Percentiles rank a stretch among this genome's conserved stretches.
phyloP scores from a whole-genome alignment of 1,139 yeast genomes.

The Hyphopichia burtonii region DNA sequence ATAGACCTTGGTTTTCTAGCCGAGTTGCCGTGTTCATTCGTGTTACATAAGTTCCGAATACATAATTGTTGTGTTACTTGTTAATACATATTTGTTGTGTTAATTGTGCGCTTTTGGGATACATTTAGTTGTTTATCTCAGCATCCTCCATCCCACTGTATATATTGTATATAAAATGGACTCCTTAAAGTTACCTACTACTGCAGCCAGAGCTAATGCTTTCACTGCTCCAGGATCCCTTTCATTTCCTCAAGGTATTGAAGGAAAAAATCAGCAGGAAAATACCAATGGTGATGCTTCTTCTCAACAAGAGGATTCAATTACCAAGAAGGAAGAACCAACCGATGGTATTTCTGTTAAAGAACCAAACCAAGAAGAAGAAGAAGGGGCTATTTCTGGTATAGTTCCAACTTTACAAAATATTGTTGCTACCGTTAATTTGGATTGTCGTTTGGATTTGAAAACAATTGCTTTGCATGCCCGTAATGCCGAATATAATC shows the following conservation, averaged over 20 bases:
- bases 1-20: too few species aligned
- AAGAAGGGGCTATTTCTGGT: constrained; percentile 79
- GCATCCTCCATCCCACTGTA: background rate
- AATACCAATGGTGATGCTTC: constrained; percentile 7
- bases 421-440: constrained; percentile 96
- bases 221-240: constrained; percentile 69
- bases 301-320: constrained; percentile 8
- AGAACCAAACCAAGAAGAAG: constrained; percentile 50
- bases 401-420: constrained; percentile 95
- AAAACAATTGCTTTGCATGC: constrained; percentile 98
- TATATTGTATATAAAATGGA: constrained; percentile 51
- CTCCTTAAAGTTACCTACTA: constrained; percentile 71
- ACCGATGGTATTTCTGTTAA: constrained; percentile 22
- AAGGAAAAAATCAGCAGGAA: constrained; percentile 10
- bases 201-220: constrained; percentile 78
- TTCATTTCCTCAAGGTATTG: constrained; percentile 56
- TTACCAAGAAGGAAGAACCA: constrained; percentile 27
- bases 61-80: too few species aligned
- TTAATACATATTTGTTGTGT: background rate
- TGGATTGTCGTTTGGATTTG: constrained; percentile 92
- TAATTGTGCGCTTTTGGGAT: too few species aligned
- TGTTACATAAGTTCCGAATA: too few species aligned
- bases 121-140: constrained; percentile 46
- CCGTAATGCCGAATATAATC: constrained; percentile 98
- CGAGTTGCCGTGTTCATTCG: too few species aligned